Percentiles rank a stretch among this genome's conserved stretches.
These are phyloP conservation scores for Lomentospora prolificans DNA, from an alignment of 2,329 filamentous ascomycete genomes.

Conservation along the genomic window DNA sequence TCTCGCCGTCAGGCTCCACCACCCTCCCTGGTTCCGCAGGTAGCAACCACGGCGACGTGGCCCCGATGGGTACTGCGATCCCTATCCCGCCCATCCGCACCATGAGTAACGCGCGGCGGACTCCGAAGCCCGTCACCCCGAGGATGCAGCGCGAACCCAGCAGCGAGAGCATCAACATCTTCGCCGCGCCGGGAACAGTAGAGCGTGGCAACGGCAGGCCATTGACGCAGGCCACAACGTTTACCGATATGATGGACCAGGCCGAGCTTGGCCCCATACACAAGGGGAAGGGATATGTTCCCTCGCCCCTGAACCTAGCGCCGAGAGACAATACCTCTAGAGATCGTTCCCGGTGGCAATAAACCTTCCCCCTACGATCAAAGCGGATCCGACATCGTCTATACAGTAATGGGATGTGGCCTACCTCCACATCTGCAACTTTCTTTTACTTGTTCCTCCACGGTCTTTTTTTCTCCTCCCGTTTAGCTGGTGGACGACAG, in stretches of 20 bases:
- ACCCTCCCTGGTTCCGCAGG: slow-evolving; percentile 9
- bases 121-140: slow-evolving; percentile 20
- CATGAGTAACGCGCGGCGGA: slow-evolving; percentile 19
- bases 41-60: slow-evolving; percentile 7
- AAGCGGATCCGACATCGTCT: too few species aligned
- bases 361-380: neutral
- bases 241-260: slow-evolving; percentile 43
- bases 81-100: slow-evolving; percentile 27
- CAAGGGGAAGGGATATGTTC: slow-evolving; percentile 32
- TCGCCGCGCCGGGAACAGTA: slow-evolving; percentile 36
- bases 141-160: slow-evolving; percentile 31
- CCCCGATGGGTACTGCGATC: slow-evolving; percentile 12
- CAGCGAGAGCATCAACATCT: slow-evolving; percentile 42
- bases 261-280: slow-evolving; percentile 32
- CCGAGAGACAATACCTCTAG: neutral
- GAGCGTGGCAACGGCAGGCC: slow-evolving; percentile 11
- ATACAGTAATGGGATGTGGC: neutral
- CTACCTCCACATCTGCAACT: neutral
- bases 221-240: slow-evolving; percentile 27
- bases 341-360: neutral
- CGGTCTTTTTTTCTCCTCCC: slow-evolving; percentile 3
- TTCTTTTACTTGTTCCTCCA: neutral
- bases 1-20: slow-evolving; percentile 9
- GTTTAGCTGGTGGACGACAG: slow-evolving; percentile 11
- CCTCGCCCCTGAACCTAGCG: slow-evolving; percentile 16